A percentile compares a stretch with the other conserved stretches of the same genome.
These are phyloP conservation scores for Lolium rigidum DNA, from an alignment of 176 grass and related monocot genomes.

Conservation along the genomic window DNA sequence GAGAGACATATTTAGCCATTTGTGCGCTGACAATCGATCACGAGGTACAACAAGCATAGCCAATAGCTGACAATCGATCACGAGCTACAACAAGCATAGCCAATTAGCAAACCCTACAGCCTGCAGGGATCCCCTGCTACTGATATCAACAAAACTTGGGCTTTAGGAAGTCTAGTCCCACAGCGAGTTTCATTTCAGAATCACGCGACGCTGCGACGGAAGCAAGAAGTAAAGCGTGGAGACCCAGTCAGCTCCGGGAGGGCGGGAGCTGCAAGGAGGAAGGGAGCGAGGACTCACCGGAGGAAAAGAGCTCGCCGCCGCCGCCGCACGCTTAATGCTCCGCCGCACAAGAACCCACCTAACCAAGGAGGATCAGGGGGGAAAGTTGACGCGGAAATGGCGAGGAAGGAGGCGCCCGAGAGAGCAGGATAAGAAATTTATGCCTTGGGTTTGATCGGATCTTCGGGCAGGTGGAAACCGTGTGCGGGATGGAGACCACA, in stretches of 20 bases:
- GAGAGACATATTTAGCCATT: background rate
- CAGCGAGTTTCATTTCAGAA: background rate
- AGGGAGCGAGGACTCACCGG: conserved; percentile 42
- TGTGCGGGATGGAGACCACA: conserved; percentile 35
- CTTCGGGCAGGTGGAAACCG: conserved; percentile 53
- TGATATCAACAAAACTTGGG: background rate
- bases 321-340: conserved; percentile 9
- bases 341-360: background rate
- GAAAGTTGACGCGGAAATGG: conserved; percentile 25
- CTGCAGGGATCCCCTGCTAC: background rate
- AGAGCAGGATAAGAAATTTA: background rate
- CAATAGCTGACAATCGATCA: background rate
- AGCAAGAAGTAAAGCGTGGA: background rate
- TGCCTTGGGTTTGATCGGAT: conserved; percentile 44
- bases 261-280: background rate
- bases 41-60: background rate
- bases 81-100: background rate
- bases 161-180: background rate
- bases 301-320: background rate
- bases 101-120: background rate
- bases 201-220: background rate
- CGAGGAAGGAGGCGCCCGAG: background rate
- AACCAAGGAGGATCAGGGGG: background rate
- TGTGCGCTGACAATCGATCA: background rate
- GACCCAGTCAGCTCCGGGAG: background rate